These are phyloP conservation scores for Volvox carteri DNA, from an alignment of 163 green algal genomes.

Conservation along the genomic window DNA sequence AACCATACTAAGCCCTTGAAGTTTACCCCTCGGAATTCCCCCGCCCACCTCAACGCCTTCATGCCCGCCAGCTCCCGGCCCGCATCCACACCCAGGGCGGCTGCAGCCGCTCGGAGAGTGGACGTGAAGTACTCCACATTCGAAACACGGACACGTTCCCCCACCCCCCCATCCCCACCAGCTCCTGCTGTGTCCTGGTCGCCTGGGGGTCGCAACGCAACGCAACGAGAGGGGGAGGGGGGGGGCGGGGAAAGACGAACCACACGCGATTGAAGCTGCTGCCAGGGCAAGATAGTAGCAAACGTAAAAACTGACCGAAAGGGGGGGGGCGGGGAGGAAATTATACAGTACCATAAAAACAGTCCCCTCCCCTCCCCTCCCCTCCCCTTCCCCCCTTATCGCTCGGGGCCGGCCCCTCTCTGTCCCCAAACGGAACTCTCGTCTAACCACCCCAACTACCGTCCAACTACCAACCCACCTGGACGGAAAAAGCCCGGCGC, in stretches of 20 bases:
- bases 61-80: neutral
- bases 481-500: neutral
- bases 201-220: too few relatives aligned
- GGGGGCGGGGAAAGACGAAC: too few relatives aligned
- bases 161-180: neutral
- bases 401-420: neutral
- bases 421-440: too few relatives aligned
- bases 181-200: neutral
- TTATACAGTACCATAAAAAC: neutral
- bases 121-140: constrained; percentile 10
- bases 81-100: neutral
- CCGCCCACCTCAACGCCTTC: neutral
- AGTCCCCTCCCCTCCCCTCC: neutral
- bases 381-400: neutral
- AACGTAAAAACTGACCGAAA: too few relatives aligned
- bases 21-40: neutral
- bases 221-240: too few relatives aligned
- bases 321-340: too few relatives aligned
- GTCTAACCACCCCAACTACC: too few relatives aligned
- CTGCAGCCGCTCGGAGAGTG: neutral
- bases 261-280: too few relatives aligned
- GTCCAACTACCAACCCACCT: constrained; percentile 17
- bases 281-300: too few relatives aligned
- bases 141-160: too few relatives aligned
- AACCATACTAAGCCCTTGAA: too few relatives aligned